Evolutionary conservation across 192 early-diverging fungal genomes (phyloP), one percentile per base, ranked within the genome.

Genomic region (Neocallimastix lanati): DNA sequence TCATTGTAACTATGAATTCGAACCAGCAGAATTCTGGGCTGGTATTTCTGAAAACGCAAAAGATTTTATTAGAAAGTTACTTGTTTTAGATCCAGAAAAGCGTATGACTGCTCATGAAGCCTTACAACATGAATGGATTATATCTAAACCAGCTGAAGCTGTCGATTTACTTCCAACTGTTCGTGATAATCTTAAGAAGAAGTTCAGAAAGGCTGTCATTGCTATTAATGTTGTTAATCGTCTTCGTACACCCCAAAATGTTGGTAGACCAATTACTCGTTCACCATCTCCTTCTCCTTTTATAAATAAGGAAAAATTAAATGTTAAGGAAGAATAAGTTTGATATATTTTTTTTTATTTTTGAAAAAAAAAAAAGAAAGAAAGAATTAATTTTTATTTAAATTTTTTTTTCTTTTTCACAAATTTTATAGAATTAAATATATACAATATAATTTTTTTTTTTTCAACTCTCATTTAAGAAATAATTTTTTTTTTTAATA

Each of bases 151-250:
- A 79, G 91, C 85, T 77, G 85, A 83, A 13, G 90, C 92, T 28
- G 86, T 88, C 27, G 95, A 98, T 85, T 88, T 98, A 77, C 86
- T 98, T 50, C 93, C 92, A 35, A 87, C 91, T 30, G 93, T 97
- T 77, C 88, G 90, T 21, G 88, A 94, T 76, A 92, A 93, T 78
- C 94, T 93, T 82, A 88, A 93, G 77, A 88, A 91, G 33, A 84
- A 85, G 38, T 90, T 93, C 81, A 85, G 86, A 79, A 92, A 87
- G 78, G 89, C 92, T 29, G 83, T 93, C 29, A 87, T 85, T 36
- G 86, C 88, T n/a, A 87, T 93, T 29, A 86, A 89, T 29, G 91
- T 89, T 4, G 83, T 88, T 79, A 91, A 67, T 25, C 50, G 50
- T 67, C 50, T 67, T 67, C 50, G 50, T 67, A 67, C 50, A 1